Evolutionary conservation across 208 protist species (phyloP), one percentile per base, ranked within the genome.

Genomic region (Leishmania arabica): DNA sequence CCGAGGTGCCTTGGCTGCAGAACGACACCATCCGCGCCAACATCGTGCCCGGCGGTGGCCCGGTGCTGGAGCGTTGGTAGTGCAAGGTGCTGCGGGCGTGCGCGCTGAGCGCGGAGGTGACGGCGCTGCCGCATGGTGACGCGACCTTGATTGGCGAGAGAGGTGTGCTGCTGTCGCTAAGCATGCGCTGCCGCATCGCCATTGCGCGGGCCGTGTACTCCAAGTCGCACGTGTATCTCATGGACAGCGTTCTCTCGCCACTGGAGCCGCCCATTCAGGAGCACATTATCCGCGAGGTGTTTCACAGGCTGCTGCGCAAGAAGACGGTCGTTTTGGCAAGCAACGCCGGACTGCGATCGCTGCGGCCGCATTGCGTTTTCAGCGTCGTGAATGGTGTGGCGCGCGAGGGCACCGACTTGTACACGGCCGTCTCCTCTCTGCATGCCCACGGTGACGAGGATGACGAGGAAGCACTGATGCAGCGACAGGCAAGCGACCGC

Each of bases 1-100:
- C 92, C 7, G 94, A 98, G 83, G 79, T 86, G 47, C 89, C 97
- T 65, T 99, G 94, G 94, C 92, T 99, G 71, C 85, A 93, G 68
- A 94, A 91, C 79, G 95, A 92, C 77, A 98, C 95, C n/a, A 89
- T 99, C 27, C 90, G 91, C 24, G 96, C 95, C 31, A 99, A 99
- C 87, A 98, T 99, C 81, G 78, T 93, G 45, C 94, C 96, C 51
- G 90, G 93, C 56, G 82, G 84, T 53, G 74, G 80, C 42, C 66
- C 84, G 42, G 71, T 81, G 62, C 79, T 86, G 70, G 69, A 77
- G 49, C 84, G 86, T 64, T 92, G 93, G 86, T 98, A 98, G 81
- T 56, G 84, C 74, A 86, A 69, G 19, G 90, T 94, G 0, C 76
- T 97, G 17, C 54, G 82, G 1, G 89, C 89, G 17, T 98, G 96